Evolutionary conservation across 805 yeast species (phyloP).

Genomic region (Yarrowia bubula): DNA sequence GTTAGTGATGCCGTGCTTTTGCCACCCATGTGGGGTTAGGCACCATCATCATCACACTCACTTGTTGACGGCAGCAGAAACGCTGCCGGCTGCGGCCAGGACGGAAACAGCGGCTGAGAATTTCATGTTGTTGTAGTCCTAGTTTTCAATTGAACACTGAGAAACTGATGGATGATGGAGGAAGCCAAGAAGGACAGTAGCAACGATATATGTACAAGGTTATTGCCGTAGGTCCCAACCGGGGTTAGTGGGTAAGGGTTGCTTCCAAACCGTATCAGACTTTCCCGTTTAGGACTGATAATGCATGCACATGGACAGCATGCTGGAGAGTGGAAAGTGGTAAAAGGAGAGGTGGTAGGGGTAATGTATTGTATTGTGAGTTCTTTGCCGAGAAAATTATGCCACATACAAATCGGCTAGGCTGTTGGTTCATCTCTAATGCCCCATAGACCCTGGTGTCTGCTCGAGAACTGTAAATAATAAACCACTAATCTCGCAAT

Average conservation of each 20-base stretch:
- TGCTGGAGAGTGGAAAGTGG: neutral
- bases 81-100: conserved; percentile 30
- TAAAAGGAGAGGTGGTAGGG: neutral
- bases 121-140: conserved; percentile 30
- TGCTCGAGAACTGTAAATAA: conserved; percentile 3
- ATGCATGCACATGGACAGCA: conserved; percentile 21
- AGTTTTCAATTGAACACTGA: conserved; percentile 15
- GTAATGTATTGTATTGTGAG: neutral
- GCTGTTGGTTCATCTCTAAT: neutral
- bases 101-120: conserved; percentile 31
- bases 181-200: conserved; percentile 15
- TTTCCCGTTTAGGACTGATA: conserved; percentile 24
- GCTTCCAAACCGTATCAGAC: conserved; percentile 22
- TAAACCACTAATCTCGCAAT: conserved; percentile 12
- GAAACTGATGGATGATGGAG: conserved; percentile 23
- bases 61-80: conserved; percentile 39
- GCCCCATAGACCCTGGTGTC: neutral
- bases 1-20: neutral
- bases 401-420: neutral
- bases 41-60: conserved; percentile 30
- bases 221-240: conserved; percentile 24
- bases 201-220: conserved; percentile 25
- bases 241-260: conserved; percentile 21
- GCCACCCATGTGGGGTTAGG: conserved; percentile 2
- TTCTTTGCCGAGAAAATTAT: neutral